A percentile compares a stretch with the other conserved stretches of the same genome.
Evolutionary conservation across 192 early-diverging fungal genomes (phyloP).

Genomic region (Coemansia sp.): DNA sequence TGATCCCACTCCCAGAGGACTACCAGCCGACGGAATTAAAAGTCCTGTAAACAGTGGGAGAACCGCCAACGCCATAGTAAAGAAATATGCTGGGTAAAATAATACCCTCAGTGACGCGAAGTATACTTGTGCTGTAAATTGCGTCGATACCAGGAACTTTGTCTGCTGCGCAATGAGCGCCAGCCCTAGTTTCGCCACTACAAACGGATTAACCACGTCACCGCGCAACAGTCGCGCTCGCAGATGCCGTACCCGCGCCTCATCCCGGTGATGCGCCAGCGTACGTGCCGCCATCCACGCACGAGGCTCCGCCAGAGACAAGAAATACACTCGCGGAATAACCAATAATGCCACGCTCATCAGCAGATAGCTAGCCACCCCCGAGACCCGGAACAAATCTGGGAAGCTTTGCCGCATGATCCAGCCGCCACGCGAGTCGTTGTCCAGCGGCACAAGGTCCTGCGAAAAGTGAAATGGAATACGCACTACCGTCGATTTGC

Average conservation of each 20-base stretch:
- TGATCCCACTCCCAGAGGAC: conserved; percentile 41
- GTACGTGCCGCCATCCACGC: conserved; percentile 18
- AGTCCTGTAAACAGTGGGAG: conserved; percentile 73
- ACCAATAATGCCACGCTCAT: conserved; percentile 46
- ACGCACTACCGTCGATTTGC: conserved; percentile 48
- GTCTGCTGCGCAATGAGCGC: conserved; percentile 33
- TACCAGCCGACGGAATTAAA: conserved; percentile 65
- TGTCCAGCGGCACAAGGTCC: conserved; percentile 54
- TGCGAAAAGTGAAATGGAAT: conserved; percentile 75
- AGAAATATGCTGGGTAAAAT: conserved; percentile 62
- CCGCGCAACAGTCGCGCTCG: conserved; percentile 12
- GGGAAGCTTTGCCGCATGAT: conserved; percentile 68
- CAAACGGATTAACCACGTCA: conserved; percentile 8
- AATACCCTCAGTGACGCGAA: conserved; percentile 42
- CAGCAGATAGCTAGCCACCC: conserved; percentile 42
- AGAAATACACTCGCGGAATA: conserved; percentile 20
- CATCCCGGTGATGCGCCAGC: conserved; percentile 33
- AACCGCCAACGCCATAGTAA: conserved; percentile 52
- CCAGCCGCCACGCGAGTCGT: conserved; percentile 73
- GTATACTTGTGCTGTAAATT: conserved; percentile 50
- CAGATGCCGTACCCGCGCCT: conserved; percentile 16
- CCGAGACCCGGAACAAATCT: conserved; percentile 52
- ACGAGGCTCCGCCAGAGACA: conserved; percentile 1
- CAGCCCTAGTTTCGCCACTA: conserved; percentile 16
- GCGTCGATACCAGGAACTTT: conserved; percentile 53